Evolutionary conservation across 176 grass and related monocot genomes (phyloP).

Genomic region (Poa annua): DNA sequence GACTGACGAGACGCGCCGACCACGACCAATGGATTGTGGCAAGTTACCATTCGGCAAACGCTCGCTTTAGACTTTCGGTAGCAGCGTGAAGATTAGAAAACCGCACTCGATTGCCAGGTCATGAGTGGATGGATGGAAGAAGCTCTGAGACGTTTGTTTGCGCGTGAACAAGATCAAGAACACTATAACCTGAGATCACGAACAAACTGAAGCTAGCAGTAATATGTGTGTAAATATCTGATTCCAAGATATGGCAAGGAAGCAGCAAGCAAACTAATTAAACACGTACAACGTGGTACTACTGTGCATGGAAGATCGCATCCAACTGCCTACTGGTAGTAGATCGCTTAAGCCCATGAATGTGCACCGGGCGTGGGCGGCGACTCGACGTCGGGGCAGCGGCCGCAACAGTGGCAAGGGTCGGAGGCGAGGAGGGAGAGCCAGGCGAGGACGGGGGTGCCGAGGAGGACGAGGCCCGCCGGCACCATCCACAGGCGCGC

Average conservation of each 20-base stretch:
- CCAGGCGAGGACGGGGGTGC: constrained; percentile 78
- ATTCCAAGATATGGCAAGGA: constrained; percentile 32
- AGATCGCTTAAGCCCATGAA: constrained; percentile 20
- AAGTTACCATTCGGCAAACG: constrained; percentile 16
- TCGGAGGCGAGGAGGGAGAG: constrained; percentile 63
- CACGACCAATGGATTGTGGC: constrained; percentile 23
- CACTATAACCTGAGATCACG: neutral
- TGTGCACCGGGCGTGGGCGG: neutral
- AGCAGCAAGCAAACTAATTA: constrained; percentile 25
- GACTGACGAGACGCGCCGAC: constrained; percentile 38
- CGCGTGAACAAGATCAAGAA: constrained; percentile 18
- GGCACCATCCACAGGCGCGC: constrained; percentile 98
- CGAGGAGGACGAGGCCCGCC: constrained; percentile 75
- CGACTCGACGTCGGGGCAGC: neutral
- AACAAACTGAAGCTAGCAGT: neutral
- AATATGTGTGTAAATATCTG: constrained; percentile 25
- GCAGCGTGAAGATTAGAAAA: neutral
- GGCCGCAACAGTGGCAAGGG: constrained; percentile 36
- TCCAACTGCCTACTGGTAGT: neutral
- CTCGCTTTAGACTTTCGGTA: constrained; percentile 34
- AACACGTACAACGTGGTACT: neutral
- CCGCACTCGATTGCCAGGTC: constrained; percentile 13
- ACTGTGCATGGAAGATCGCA: neutral
- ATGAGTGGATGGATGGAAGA: neutral
- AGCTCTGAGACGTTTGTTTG: neutral